phyloP scores from a whole-genome alignment of 768 basidiomycete genomes.

The Rhodotorula sphaerocarpa region DNA sequence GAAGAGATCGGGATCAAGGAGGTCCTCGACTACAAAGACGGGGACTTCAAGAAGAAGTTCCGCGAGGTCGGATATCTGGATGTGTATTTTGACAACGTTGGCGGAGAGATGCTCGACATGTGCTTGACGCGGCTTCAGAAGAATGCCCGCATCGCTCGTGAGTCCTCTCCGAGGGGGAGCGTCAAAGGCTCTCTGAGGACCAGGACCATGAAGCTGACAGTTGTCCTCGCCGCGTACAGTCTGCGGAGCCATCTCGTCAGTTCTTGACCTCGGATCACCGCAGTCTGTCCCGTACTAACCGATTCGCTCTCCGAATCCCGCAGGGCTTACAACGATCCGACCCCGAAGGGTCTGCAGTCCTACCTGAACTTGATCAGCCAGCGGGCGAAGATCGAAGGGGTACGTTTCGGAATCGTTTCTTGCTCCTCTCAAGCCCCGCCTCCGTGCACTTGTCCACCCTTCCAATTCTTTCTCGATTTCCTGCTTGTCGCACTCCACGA shows the following conservation, averaged over 20 bases:
- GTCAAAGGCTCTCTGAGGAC: no score
- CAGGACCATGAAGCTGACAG: no score
- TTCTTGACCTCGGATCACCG: background rate
- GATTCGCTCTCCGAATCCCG: background rate
- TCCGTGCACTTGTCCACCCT: conserved; percentile 64
- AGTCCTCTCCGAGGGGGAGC: no score
- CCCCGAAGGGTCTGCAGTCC: conserved; percentile 54
- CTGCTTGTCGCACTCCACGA: no score
- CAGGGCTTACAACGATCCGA: conserved; percentile 49
- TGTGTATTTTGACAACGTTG: conserved; percentile 52
- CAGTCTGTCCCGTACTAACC: background rate
- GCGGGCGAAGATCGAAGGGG: conserved; percentile 68
- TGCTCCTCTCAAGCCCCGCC: no score
- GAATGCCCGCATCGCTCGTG: conserved; percentile 67
- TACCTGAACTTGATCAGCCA: conserved; percentile 58
- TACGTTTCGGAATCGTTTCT: no score
- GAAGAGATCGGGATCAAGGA: conserved; percentile 72
- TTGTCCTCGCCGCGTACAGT: conserved; percentile 37
- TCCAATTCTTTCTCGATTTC: conserved; percentile 40
- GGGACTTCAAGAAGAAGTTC: conserved; percentile 57
- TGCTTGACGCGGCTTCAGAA: conserved; percentile 65
- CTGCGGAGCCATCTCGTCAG: conserved; percentile 46
- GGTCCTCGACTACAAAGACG: conserved; percentile 79
- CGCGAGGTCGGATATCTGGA: conserved; percentile 65
- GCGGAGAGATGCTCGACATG: conserved; percentile 72